These are phyloP conservation scores for Aspergillus japonicus DNA, from an alignment of 2,329 filamentous ascomycete genomes.

Conservation along the genomic window DNA sequence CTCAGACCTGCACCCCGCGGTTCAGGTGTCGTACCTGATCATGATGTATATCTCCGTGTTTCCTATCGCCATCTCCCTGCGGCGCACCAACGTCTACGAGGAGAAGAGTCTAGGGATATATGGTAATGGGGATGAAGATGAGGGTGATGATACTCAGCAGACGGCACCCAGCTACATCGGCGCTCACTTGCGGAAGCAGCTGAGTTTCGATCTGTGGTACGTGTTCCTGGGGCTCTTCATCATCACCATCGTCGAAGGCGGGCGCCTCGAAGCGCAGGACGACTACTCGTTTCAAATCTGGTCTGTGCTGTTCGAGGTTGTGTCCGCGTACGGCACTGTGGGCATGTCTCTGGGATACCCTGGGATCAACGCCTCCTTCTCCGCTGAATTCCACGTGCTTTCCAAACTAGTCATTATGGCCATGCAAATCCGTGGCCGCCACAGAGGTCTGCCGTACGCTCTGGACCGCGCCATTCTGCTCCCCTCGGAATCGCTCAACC, in stretches of 20 bases:
- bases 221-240: conserved; percentile 92
- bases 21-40: conserved; percentile 91
- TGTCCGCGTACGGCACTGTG: conserved; percentile 92
- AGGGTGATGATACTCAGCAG: conserved; percentile 53
- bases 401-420: conserved; percentile 65
- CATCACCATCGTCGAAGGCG: conserved; percentile 83
- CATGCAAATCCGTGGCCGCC: conserved; percentile 65
- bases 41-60: conserved; percentile 99
- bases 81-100: conserved; percentile 93
- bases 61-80: conserved; percentile 90
- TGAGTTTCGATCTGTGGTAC: conserved; percentile 98
- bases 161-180: conserved; percentile 79
- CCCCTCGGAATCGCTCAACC: conserved; percentile 63
- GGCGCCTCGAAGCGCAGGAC: conserved; percentile 62
- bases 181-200: conserved; percentile 84
- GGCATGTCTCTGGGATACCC: conserved; percentile 85
- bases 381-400: conserved; percentile 72
- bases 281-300: conserved; percentile 65
- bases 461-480: conserved; percentile 69
- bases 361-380: conserved; percentile 73
- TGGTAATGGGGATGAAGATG: conserved; percentile 61
- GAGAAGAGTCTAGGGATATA: conserved; percentile 69
- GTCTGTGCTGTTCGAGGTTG: conserved; percentile 74
- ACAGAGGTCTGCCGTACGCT: conserved; percentile 65
- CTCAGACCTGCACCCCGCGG: conserved; percentile 74